Evolutionary conservation across 2,329 filamentous ascomycete genomes (phyloP).

Genomic region (Scytalidium lignicola): DNA sequence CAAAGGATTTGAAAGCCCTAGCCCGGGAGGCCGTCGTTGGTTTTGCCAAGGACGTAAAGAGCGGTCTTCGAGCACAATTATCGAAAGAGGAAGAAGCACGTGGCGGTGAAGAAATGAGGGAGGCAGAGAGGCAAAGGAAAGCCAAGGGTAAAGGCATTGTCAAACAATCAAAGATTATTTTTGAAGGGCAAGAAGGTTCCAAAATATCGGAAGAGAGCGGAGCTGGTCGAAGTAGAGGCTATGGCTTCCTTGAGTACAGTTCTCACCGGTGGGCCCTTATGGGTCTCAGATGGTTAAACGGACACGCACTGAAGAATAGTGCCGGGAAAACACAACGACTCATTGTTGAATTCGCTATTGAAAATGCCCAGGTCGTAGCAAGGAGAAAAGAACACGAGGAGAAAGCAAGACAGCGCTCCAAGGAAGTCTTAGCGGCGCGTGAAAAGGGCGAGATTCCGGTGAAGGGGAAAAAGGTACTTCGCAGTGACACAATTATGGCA

Average conservation of each 20-base stretch:
- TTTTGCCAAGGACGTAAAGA: conserved; percentile 86
- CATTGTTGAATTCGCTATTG: conserved; percentile 95
- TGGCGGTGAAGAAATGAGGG: conserved; percentile 72
- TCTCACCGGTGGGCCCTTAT: conserved; percentile 92
- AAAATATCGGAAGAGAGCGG: conserved; percentile 76
- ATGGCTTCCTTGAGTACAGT: conserved; percentile 95
- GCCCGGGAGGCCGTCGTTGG: conserved; percentile 90
- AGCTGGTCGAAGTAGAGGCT: conserved; percentile 81
- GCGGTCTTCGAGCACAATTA: conserved; percentile 67
- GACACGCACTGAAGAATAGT: conserved; percentile 54
- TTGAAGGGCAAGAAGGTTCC: conserved; percentile 78
- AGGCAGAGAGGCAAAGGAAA: conserved; percentile 75
- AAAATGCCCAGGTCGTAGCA: conserved; percentile 93
- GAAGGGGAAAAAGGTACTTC: conserved; percentile 28
- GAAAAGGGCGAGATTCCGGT: conserved; percentile 24
- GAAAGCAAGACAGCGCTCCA: conserved; percentile 40
- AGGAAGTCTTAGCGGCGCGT: conserved; percentile 28
- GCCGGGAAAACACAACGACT: conserved; percentile 80
- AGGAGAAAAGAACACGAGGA: conserved; percentile 63
- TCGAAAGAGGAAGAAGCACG: conserved; percentile 86
- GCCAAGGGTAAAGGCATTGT: conserved; percentile 82
- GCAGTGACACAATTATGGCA: conserved; percentile 26
- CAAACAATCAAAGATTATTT: conserved; percentile 90
- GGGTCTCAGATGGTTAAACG: conserved; percentile 91
- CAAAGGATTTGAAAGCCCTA: conserved; percentile 85